A percentile compares a stretch with the other conserved stretches of the same genome.
These are phyloP conservation scores for Sporodiniella umbellata DNA, from an alignment of 371 early-diverging fungal species.

Conservation along the genomic window DNA sequence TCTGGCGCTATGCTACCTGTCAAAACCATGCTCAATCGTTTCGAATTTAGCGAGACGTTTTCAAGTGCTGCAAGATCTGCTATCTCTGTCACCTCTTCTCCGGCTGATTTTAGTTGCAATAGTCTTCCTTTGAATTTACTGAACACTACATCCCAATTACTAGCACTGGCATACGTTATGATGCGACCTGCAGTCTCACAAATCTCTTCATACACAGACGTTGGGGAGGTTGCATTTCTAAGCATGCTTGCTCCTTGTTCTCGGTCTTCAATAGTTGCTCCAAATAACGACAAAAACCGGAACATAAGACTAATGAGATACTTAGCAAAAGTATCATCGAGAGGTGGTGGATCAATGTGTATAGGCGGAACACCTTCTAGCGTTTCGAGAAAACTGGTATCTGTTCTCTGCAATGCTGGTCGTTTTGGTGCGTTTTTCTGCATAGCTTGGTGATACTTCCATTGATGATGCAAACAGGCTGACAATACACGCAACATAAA, in stretches of 20 bases:
- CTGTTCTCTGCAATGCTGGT: conserved; percentile 2
- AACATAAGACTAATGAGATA: conserved; percentile 57
- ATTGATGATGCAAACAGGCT: conserved; percentile 65
- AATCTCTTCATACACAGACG: conserved; percentile 41
- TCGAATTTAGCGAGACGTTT: conserved; percentile 63
- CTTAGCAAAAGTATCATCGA: conserved; percentile 67
- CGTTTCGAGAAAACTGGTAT: not conserved
- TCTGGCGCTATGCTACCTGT: conserved; percentile 40
- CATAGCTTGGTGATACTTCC: conserved; percentile 31
- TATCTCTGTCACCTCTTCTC: conserved; percentile 62
- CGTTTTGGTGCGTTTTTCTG: not conserved
- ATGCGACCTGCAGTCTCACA: conserved; percentile 63
- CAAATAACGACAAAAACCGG: conserved; percentile 52
- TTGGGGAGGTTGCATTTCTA: conserved; percentile 13
- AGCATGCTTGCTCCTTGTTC: conserved; percentile 29
- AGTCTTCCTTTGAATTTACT: conserved; percentile 56
- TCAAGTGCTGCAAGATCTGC: conserved; percentile 61
- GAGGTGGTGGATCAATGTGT: conserved; percentile 64
- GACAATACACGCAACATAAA: conserved; percentile 64
- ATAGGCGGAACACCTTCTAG: conserved; percentile 10
- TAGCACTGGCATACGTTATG: conserved; percentile 71
- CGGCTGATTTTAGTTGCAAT: conserved; percentile 43
- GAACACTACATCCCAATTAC: conserved; percentile 77
- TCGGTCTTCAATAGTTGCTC: conserved; percentile 18
- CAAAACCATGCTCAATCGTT: conserved; percentile 62